A percentile compares a stretch with the other conserved stretches of the same genome.
Conservation (phyloP, 225 moss, liverwort and hornwort species). For the Lunularia cruciata region DNA sequence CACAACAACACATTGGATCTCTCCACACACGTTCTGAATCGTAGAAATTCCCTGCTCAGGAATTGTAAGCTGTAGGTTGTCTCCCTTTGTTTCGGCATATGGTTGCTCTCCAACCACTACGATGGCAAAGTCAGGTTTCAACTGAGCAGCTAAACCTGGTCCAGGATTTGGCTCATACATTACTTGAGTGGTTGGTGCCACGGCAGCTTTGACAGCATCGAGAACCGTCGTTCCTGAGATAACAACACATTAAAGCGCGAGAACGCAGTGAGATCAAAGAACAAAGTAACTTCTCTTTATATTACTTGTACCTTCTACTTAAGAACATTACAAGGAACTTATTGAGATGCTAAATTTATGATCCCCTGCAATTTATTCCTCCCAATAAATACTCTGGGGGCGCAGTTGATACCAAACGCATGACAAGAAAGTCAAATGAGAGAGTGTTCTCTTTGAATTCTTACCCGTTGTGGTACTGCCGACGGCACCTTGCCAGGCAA, state of each 20-base stretch:
- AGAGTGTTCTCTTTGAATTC: too few species aligned
- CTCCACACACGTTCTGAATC: constrained; percentile 48
- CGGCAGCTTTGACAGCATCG: constrained; percentile 7
- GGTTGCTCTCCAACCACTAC: constrained; percentile 30
- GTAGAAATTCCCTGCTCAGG: constrained; percentile 21
- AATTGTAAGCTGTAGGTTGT: constrained; percentile 4
- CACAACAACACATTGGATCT: constrained; percentile 42
- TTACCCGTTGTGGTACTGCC: constrained; percentile 57
- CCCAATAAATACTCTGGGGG: too few species aligned
- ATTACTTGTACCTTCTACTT: too few species aligned
- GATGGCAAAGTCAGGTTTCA: constrained; percentile 19
- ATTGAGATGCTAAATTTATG: too few species aligned
- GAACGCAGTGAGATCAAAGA: too few species aligned
- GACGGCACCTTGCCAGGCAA: constrained; percentile 55
- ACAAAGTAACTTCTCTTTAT: too few species aligned
- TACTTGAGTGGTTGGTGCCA: not conserved
- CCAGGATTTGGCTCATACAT: constrained; percentile 26
- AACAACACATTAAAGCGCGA: too few species aligned
- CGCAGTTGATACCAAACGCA: too few species aligned
- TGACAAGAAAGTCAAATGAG: too few species aligned
- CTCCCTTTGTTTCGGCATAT: constrained; percentile 18
- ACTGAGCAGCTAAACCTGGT: constrained; percentile 32
- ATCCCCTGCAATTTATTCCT: too few species aligned
- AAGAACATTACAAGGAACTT: too few species aligned
- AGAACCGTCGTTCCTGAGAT: constrained; percentile 32